Evolutionary conservation across 257 asterid species (phyloP).

Genomic region (Osmanthus fragrans): DNA sequence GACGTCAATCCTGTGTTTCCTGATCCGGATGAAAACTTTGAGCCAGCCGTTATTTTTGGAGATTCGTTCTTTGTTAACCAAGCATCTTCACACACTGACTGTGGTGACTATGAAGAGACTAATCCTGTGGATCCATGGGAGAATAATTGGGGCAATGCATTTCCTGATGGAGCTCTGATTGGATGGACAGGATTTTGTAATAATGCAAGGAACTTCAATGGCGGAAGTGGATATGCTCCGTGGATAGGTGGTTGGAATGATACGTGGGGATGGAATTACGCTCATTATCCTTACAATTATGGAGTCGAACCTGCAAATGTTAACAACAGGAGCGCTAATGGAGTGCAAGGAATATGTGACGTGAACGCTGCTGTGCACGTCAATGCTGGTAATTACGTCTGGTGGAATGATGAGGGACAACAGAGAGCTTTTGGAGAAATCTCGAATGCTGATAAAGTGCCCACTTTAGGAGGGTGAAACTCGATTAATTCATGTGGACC

Average conservation of each 20-base stretch:
- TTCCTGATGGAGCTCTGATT: too few relatives aligned
- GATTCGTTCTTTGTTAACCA: too few relatives aligned
- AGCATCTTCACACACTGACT: too few relatives aligned
- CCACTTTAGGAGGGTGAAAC: constrained; percentile 27
- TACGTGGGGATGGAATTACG: neutral
- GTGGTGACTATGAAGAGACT: too few relatives aligned
- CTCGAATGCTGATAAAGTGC: neutral
- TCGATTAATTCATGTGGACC: constrained; percentile 25
- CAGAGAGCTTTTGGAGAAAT: constrained; percentile 6
- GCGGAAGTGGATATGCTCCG: constrained; percentile 28
- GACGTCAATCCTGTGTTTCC: too few relatives aligned
- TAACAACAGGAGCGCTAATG: constrained; percentile 16
- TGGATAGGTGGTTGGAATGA: neutral
- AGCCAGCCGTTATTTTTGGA: too few relatives aligned
- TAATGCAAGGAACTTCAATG: constrained; percentile 18
- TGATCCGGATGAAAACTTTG: too few relatives aligned
- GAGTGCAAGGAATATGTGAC: constrained; percentile 30
- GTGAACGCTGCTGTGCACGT: constrained; percentile 9
- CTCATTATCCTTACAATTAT: constrained; percentile 11
- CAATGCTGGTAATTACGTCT: constrained; percentile 10
- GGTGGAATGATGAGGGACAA: constrained; percentile 23
- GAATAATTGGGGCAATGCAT: too few relatives aligned
- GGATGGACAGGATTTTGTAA: too few relatives aligned
- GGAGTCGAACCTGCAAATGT: constrained; percentile 10
- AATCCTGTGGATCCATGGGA: neutral